A percentile compares a stretch with the other conserved stretches of the same genome.
phyloP scores from a whole-genome alignment of 176 grass and related monocot species.

The Cymbopogon citratus region DNA sequence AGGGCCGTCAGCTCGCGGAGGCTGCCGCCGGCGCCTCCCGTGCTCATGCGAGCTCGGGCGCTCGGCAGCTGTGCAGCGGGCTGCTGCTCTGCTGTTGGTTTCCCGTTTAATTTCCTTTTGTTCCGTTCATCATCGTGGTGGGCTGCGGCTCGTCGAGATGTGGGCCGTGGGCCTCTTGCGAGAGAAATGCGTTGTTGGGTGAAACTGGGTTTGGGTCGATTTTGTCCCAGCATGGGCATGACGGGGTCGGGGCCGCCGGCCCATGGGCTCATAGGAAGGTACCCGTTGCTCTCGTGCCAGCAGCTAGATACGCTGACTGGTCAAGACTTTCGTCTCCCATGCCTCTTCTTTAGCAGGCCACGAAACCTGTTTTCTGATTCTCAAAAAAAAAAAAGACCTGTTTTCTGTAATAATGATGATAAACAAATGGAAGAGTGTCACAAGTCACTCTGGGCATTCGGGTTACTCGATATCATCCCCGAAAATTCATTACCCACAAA shows the following conservation, averaged over 20 bases:
- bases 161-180: neutral
- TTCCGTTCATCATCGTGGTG: neutral
- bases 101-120: too few relatives aligned
- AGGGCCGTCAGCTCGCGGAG: slow-evolving; percentile 3
- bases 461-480: too few relatives aligned
- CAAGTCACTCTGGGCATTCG: too few relatives aligned
- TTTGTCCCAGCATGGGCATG: neutral
- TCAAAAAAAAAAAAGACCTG: too few relatives aligned
- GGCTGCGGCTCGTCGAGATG: neutral
- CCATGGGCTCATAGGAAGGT: neutral
- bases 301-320: neutral
- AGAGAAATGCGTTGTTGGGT: neutral
- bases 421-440: neutral
- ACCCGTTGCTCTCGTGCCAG: neutral
- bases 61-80: neutral
- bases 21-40: neutral
- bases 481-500: too few relatives aligned
- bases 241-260: neutral
- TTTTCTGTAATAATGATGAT: neutral
- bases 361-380: too few relatives aligned
- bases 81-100: neutral
- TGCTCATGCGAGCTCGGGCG: neutral
- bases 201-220: neutral
- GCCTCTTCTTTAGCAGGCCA: too few relatives aligned
- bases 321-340: neutral